Percentiles rank a stretch among this genome's conserved stretches.
Evolutionary conservation across 805 yeast genomes (phyloP).

Genomic region (Lachancea dasiensis): DNA sequence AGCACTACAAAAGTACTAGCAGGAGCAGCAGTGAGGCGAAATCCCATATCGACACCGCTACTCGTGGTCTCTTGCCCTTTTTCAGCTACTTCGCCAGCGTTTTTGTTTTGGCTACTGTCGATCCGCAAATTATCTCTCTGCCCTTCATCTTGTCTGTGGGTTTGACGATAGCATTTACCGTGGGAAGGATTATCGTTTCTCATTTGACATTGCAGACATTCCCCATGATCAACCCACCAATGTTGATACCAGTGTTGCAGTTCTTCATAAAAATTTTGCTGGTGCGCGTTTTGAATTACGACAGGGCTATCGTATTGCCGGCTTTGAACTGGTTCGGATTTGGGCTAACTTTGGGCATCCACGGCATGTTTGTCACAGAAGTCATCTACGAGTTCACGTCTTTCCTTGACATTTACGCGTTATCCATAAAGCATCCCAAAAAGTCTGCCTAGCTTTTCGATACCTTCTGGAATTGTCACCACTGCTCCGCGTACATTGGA

Average conservation of each 20-base stretch:
- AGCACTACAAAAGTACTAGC: constrained; percentile 37
- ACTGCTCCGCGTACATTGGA: background rate
- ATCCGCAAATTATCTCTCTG: constrained; percentile 44
- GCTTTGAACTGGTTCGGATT: constrained; percentile 60
- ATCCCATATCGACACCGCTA: constrained; percentile 32
- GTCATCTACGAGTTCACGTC: constrained; percentile 73
- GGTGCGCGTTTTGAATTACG: constrained; percentile 25
- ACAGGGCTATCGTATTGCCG: constrained; percentile 37
- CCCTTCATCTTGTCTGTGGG: constrained; percentile 70
- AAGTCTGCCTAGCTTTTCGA: constrained; percentile 13
- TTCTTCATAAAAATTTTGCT: constrained; percentile 26
- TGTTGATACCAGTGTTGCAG: constrained; percentile 57
- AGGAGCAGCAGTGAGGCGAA: constrained; percentile 22
- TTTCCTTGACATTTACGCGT: constrained; percentile 79
- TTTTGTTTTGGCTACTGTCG: constrained; percentile 40
- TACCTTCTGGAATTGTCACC: too few species aligned
- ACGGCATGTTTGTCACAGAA: constrained; percentile 66
- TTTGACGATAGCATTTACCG: constrained; percentile 69
- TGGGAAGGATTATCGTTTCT: constrained; percentile 85
- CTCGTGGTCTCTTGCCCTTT: constrained; percentile 64
- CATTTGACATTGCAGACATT: constrained; percentile 77
- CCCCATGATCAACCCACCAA: constrained; percentile 68
- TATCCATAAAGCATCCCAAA: constrained; percentile 75
- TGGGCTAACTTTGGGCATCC: constrained; percentile 61
- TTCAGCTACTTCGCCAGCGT: constrained; percentile 46